Base-by-base conservation (phyloP, 345 rosid genomes). In the Citrus cavaleriei region DNA sequence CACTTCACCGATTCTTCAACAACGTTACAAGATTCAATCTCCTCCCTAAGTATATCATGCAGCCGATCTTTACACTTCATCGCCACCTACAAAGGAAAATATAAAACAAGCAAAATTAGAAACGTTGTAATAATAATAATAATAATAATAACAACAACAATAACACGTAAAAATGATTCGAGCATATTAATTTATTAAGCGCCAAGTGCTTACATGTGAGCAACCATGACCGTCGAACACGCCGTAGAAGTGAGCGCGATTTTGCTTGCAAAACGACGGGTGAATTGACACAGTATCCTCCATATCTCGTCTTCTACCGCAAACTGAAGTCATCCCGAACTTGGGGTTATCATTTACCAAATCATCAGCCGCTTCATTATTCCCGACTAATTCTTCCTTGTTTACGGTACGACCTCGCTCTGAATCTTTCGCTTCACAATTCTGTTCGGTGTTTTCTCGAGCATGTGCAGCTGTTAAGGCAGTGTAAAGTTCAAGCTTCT, bases 151-250 rank as follows among this genome's bases (percentile, higher is more conserved):
- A 54, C 32, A 38, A 49, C 2, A 38, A 16, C 7, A 69, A 54
- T 6, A 35, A 54, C 19, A 4, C 37, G 37, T 35, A 35, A 35
- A 16, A 54, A 54, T 46, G 58, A 18, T 54, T 54, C 58, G 58
- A 54, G 7, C 7, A 12, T 46, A 46, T 13, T 3, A 46, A 12
- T 12, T 46, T 13, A 13, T 13, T 12, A 46, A 13, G 18, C 51
- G 18, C 18, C 51, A 13, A 46, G 46, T 18, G 22, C 28, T 78
- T 87, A 95, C 99, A 81, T 96, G 99, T 79, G 99, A 96, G 90
- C 99, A 96, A 62, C 99, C 99, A 81, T 96, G 99, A 46, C 99
- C 99, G 67, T 96, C 99, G 40, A 89, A 96, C 2, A 96, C 94
- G 28, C 95, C 98, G 74, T 84, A 96, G 70, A 93, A 90, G 68